Percentiles rank a stretch among this genome's conserved stretches.
Evolutionary conservation across 768 basidiomycete species (phyloP).

Genomic region (Calocybe indica): DNA sequence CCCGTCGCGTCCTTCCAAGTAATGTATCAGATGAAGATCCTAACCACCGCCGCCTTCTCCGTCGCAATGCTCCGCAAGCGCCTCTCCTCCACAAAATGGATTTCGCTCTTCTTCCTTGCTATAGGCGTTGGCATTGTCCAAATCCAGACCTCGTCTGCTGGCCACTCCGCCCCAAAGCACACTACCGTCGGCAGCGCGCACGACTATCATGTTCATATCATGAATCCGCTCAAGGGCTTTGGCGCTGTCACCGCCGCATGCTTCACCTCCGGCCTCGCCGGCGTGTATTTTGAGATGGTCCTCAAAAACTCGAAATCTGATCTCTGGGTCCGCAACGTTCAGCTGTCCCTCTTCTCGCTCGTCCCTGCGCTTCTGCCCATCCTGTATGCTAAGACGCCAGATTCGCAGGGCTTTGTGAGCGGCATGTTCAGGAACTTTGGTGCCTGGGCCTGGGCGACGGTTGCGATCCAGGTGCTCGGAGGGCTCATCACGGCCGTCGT

Average conservation of each 20-base stretch:
- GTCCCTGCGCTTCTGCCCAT: conserved; percentile 85
- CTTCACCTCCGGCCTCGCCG: conserved; percentile 85
- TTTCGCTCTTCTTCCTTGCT: conserved; percentile 81
- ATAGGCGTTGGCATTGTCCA: conserved; percentile 94
- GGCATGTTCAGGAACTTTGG: conserved; percentile 85
- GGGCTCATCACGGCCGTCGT: conserved; percentile 92
- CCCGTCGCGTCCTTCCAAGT: conserved; percentile 98
- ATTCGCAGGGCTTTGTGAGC: conserved; percentile 43
- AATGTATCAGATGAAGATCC: conserved; percentile 97
- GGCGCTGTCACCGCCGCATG: conserved; percentile 80
- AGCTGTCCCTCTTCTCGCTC: conserved; percentile 85
- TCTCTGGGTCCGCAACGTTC: conserved; percentile 88
- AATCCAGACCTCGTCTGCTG: conserved; percentile 61
- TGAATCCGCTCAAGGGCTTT: conserved; percentile 81
- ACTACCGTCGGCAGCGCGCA: conserved; percentile 62
- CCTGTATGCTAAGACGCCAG: conserved; percentile 41
- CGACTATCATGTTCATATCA: conserved; percentile 64
- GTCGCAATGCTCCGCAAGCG: conserved; percentile 76
- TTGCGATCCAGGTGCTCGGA: conserved; percentile 84
- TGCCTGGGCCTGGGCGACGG: conserved; percentile 93
- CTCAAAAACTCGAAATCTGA: conserved; percentile 80
- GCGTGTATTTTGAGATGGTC: conserved; percentile 94
- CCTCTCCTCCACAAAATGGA: conserved; percentile 75
- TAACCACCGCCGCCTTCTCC: conserved; percentile 92
- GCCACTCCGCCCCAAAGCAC: conserved; percentile 19